Base-by-base conservation (phyloP, 2,329 filamentous ascomycete genomes). In the Sarocladiaceae sp. region DNA sequence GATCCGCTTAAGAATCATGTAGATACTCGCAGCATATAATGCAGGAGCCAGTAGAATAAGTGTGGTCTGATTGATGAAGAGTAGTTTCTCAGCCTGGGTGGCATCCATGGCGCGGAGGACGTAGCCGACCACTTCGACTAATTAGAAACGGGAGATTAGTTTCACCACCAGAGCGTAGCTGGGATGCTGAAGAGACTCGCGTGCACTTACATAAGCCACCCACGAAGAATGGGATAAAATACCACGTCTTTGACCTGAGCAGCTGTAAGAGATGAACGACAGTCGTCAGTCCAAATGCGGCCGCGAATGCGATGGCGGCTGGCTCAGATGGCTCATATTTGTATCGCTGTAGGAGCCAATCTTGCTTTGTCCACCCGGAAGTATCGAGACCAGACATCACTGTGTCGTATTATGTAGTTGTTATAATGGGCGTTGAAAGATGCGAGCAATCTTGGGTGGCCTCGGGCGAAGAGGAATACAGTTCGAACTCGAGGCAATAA, bases 181-280 rank as follows among this genome's bases (percentile, higher is more conserved):
- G 26, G 26, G 26, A n/a, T 29, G 26, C 9, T 9, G 26, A 29
- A 29, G 9, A 29, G 26, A n/a, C 26, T n/a, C 9, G 3, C 9
- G 23, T 21, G 16, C 21, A 45, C 59, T 51, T 61, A 74, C 70
- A 69, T n/a, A 67, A 39, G 15, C 69, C 67, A 4, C 74, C 73
- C n/a, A 76, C 55, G 3, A 69, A 50, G 31, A 77, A 69, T 0
- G 73, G 67, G 2, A 70, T 66, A 52, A 73, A 67, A 54, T 70
- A 76, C 69, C 70, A 74, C 3, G 68, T 68, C 35, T 64, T 57
- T 1, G 59, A 56, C 33, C 53, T 54, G 24, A 67, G 26, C 15
- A 72, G 46, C 41, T 67, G 66, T 18, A 55, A 64, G n/a, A 53
- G 37, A 48, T 73, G 69, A 1, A 62, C 27, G 0, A 53, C 19